A percentile compares a stretch with the other conserved stretches of the same genome.
Evolutionary conservation across 2,329 filamentous ascomycete genomes (phyloP).

Genomic region (Xylariaceae sp.): DNA sequence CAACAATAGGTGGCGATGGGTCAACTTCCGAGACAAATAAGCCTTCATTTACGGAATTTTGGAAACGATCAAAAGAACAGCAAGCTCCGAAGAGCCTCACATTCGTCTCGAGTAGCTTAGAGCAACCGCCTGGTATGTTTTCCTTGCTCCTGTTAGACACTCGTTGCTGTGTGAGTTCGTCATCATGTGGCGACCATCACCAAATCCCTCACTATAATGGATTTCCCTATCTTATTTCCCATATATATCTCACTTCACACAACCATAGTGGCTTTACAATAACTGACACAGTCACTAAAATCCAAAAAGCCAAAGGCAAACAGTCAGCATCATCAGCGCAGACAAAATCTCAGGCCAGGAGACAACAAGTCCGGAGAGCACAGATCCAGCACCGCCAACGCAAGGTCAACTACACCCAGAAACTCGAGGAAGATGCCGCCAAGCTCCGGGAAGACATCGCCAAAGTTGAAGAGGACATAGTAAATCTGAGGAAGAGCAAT

Average conservation of each 20-base stretch:
- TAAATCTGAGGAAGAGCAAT: slow-evolving; percentile 40
- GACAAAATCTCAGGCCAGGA: slow-evolving; percentile 44
- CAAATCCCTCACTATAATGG: too few relatives aligned
- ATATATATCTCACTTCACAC: too few relatives aligned
- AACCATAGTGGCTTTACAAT: too few relatives aligned
- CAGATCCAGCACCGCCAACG: slow-evolving; percentile 54
- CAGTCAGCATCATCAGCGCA: slow-evolving; percentile 13
- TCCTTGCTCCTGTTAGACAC: neutral
- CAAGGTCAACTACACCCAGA: slow-evolving; percentile 51
- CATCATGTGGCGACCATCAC: too few relatives aligned
- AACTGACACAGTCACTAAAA: slow-evolving; percentile 5
- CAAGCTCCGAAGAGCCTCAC: slow-evolving; percentile 31
- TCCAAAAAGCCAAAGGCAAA: slow-evolving; percentile 1
- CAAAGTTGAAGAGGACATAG: slow-evolving; percentile 37
- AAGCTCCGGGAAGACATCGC: slow-evolving; percentile 46
- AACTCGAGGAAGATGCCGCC: slow-evolving; percentile 50
- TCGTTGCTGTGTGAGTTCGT: too few relatives aligned
- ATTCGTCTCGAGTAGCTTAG: slow-evolving; percentile 33
- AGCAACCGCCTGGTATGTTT: slow-evolving; percentile 25
- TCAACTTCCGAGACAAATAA: too few relatives aligned
- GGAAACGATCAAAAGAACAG: slow-evolving; percentile 42
- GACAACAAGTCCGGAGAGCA: slow-evolving; percentile 50
- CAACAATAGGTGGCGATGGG: too few relatives aligned
- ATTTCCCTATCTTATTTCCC: too few relatives aligned
- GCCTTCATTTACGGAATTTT: slow-evolving; percentile 46